A percentile compares a stretch with the other conserved stretches of the same genome.
Conservation (phyloP, 768 basidiomycete species). For the Rhizopogon salebrosus region DNA sequence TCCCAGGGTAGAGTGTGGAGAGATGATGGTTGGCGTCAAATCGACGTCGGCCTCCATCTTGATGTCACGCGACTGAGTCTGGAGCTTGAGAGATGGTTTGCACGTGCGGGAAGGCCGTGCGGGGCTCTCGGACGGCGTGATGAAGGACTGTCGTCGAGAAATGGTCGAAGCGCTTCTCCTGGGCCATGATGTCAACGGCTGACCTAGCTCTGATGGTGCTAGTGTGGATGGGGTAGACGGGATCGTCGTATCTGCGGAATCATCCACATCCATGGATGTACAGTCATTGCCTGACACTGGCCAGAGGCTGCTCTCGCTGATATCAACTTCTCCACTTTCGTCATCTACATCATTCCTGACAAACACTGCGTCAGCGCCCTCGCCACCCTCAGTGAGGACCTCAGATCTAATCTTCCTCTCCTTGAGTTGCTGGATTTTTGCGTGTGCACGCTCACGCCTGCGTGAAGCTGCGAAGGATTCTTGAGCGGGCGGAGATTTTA, state of each 20-base stretch:
- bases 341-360: constrained; percentile 54
- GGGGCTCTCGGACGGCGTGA: constrained; percentile 6
- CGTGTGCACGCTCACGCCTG: constrained; percentile 40
- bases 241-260: neutral
- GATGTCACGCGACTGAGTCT: constrained; percentile 12
- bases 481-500: constrained; percentile 9
- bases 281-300: constrained; percentile 12
- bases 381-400: constrained; percentile 26
- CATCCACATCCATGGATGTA: constrained; percentile 13
- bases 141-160: neutral
- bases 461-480: constrained; percentile 12
- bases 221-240: constrained; percentile 3
- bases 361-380: constrained; percentile 38
- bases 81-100: constrained; percentile 28
- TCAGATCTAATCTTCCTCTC: constrained; percentile 39
- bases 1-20: constrained; percentile 16
- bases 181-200: neutral
- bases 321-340: constrained; percentile 58
- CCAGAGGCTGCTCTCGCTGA: constrained; percentile 28
- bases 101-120: constrained; percentile 19
- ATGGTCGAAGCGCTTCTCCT: neutral
- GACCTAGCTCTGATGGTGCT: neutral
- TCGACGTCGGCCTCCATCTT: constrained; percentile 8
- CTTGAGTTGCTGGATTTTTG: constrained; percentile 54
- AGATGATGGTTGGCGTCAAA: constrained; percentile 6